Evolutionary conservation across 163 green algal species (phyloP).

Genomic region (Scenedesmus sp.): DNA sequence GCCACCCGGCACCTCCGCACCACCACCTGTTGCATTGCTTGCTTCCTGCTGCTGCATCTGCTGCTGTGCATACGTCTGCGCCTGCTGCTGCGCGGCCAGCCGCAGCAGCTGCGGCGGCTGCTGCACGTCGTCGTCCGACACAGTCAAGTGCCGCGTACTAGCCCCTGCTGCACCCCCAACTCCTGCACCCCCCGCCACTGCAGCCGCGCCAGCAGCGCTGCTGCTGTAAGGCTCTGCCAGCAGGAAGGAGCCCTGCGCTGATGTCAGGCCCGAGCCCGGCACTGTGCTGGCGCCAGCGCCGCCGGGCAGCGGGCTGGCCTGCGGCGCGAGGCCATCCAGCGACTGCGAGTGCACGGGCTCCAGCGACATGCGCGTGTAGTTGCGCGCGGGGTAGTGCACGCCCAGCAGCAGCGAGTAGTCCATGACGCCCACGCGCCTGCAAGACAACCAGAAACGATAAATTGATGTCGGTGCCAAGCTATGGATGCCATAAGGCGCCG

Average conservation of each 20-base stretch:
- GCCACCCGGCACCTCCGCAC: not conserved
- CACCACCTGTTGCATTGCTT: not conserved
- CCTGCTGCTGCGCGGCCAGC: slow-evolving; percentile 22
- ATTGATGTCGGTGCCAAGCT: too few species aligned
- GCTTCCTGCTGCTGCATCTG: slow-evolving; percentile 34
- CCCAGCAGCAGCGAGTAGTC: slow-evolving; percentile 98
- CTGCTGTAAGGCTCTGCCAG: not conserved
- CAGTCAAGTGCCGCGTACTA: not conserved
- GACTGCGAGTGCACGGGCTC: slow-evolving; percentile 28
- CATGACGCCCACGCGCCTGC: slow-evolving; percentile 85
- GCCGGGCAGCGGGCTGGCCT: slow-evolving; percentile 19
- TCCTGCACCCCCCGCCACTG: not conserved
- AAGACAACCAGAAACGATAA: not conserved
- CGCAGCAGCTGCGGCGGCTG: slow-evolving; percentile 50
- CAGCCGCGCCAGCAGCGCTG: not conserved
- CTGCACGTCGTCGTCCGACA: slow-evolving; percentile 31
- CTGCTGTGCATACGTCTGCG: slow-evolving; percentile 21
- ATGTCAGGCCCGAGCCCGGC: not conserved
- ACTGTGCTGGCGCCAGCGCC: not conserved
- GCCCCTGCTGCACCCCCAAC: not conserved
- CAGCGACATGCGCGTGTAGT: slow-evolving; percentile 6
- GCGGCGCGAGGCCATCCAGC: slow-evolving; percentile 1
- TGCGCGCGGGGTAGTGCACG: slow-evolving; percentile 84
- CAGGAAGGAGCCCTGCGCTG: not conserved
- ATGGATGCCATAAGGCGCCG: too few species aligned